Evolutionary conservation across 1,139 yeast genomes (phyloP).

Genomic region (Kodamaea derodonti): DNA sequence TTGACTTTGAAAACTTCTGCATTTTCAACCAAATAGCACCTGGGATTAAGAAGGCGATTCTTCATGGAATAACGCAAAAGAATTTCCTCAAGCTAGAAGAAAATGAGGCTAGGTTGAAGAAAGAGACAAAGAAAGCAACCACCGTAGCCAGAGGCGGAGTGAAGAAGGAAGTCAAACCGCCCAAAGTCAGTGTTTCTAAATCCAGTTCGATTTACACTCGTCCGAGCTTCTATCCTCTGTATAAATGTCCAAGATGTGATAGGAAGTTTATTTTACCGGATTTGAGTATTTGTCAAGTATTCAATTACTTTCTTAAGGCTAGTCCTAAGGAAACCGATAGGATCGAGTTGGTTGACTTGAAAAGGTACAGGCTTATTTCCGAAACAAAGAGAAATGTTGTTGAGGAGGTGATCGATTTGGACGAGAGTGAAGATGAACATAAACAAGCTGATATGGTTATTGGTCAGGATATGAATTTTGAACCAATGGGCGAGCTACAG

Average conservation of each 20-base stretch:
- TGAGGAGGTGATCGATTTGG: conserved; percentile 24
- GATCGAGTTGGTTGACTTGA: conserved; percentile 36
- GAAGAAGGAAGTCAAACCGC: conserved; percentile 5
- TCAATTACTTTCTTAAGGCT: conserved; percentile 40
- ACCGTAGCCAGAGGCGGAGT: conserved; percentile 2
- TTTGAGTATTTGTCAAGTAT: conserved; percentile 37
- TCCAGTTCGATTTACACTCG: background rate
- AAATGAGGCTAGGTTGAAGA: conserved; percentile 9
- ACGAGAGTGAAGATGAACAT: conserved; percentile 12
- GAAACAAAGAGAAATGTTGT: conserved; percentile 9
- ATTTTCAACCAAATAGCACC: conserved; percentile 33
- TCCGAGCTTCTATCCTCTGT: conserved; percentile 16
- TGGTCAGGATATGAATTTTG: no score
- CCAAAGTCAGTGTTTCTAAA: conserved; percentile 1
- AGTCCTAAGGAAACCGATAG: conserved; percentile 34
- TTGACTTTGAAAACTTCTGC: conserved; percentile 44
- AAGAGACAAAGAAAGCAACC: conserved; percentile 2
- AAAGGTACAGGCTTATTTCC: conserved; percentile 21
- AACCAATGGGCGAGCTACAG: no score
- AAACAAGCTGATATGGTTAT: no score
- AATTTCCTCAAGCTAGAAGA: conserved; percentile 22
- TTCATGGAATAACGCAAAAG: conserved; percentile 21
- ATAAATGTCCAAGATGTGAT: conserved; percentile 44
- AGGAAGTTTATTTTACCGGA: conserved; percentile 31
- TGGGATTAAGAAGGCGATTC: conserved; percentile 17